A percentile compares a stretch with the other conserved stretches of the same genome.
phyloP scores from a whole-genome alignment of 1,139 yeast genomes.

The Suhomyces ambrosiae region DNA sequence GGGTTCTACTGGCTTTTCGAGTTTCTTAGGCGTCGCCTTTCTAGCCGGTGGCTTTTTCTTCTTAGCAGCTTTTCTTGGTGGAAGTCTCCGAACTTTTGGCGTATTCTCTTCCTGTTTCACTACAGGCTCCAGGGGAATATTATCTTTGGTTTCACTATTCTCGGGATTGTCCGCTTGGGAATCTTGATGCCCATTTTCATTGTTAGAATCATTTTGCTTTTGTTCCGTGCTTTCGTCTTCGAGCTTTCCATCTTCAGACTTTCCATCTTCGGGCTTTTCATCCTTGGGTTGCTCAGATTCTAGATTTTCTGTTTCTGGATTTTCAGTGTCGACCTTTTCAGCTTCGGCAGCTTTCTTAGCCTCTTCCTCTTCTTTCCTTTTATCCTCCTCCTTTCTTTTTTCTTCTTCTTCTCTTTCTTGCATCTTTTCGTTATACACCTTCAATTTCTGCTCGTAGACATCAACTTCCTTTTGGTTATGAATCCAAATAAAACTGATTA shows the following conservation, averaged over 20 bases:
- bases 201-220: conserved; percentile 22
- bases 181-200: conserved; percentile 18
- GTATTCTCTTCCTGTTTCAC: conserved; percentile 7
- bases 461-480: conserved; percentile 56
- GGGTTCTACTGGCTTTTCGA: conserved; percentile 40
- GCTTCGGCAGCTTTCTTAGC: conserved; percentile 19
- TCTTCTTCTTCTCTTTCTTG: conserved; percentile 24
- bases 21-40: conserved; percentile 20
- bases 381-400: conserved; percentile 24
- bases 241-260: not conserved
- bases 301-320: conserved; percentile 19
- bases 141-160: conserved; percentile 8
- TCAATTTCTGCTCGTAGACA: conserved; percentile 44
- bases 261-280: conserved; percentile 23
- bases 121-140: conserved; percentile 3
- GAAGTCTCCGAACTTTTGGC: conserved; percentile 20
- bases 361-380: conserved; percentile 23
- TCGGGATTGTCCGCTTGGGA: conserved; percentile 8
- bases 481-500: conserved; percentile 66
- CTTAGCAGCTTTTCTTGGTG: conserved; percentile 24
- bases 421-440: conserved; percentile 25
- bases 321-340: conserved; percentile 16
- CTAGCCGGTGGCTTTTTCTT: conserved; percentile 29
- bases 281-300: conserved; percentile 23
- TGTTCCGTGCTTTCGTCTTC: conserved; percentile 15